Conservation (phyloP, 768 basidiomycete genomes). For the Cyclocybe cylindracea region DNA sequence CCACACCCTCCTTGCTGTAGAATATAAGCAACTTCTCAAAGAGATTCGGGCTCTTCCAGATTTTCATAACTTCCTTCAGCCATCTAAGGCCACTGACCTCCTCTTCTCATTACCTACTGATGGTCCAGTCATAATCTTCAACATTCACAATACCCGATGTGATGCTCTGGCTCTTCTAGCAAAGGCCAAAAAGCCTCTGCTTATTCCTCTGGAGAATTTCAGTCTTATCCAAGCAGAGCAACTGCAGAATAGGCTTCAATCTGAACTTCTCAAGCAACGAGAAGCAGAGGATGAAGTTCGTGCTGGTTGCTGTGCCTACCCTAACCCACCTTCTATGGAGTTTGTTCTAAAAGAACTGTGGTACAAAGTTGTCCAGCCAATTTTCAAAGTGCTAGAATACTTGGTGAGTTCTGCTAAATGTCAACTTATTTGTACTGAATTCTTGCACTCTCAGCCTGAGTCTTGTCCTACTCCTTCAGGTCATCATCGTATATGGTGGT, state of each 20-base stretch:
- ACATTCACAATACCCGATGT: slow-evolving; percentile 15
- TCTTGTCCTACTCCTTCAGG: background rate
- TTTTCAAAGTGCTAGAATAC: slow-evolving; percentile 17
- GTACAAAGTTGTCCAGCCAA: slow-evolving; percentile 18
- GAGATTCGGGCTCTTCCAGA: slow-evolving; percentile 11
- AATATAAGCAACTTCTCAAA: slow-evolving; percentile 11
- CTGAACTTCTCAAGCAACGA: background rate
- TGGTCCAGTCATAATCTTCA: slow-evolving; percentile 20
- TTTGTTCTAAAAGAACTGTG: slow-evolving; percentile 19
- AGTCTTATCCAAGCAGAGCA: slow-evolving; percentile 4
- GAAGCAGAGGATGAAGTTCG: background rate
- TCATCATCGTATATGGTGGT: slow-evolving; percentile 14
- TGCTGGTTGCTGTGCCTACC: background rate
- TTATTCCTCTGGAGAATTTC: slow-evolving; percentile 18
- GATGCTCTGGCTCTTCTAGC: slow-evolving; percentile 21
- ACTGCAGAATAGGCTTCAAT: slow-evolving; percentile 1
- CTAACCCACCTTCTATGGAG: background rate
- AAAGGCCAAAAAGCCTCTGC: slow-evolving; percentile 11
- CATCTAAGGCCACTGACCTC: slow-evolving; percentile 7
- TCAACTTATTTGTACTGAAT: background rate
- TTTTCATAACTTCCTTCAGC: slow-evolving; percentile 17
- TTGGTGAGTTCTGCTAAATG: background rate
- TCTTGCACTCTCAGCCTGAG: background rate
- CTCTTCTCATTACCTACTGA: slow-evolving; percentile 5
- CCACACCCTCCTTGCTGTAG: slow-evolving; percentile 1